These are phyloP conservation scores for Erythrobasidium yunnanense DNA, from an alignment of 768 basidiomycete genomes.

Conservation along the genomic window DNA sequence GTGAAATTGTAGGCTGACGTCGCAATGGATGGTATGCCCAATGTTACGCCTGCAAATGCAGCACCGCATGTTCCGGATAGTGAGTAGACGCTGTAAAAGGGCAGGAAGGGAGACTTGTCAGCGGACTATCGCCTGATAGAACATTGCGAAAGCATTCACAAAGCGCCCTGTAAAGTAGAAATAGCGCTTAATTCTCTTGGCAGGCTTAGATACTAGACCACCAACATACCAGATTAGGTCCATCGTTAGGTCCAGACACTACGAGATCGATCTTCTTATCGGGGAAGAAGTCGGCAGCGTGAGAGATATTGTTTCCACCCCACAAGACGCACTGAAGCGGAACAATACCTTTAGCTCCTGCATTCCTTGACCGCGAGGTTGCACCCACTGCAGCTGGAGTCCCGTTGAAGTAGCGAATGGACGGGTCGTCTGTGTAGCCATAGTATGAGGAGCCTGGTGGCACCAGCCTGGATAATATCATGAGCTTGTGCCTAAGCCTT, in stretches of 20 bases:
- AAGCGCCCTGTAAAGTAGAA: too few relatives aligned
- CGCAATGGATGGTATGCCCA: conserved; percentile 20
- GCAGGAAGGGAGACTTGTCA: neutral
- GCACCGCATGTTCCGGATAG: conserved; percentile 13
- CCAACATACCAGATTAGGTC: conserved; percentile 5
- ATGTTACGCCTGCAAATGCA: conserved; percentile 2
- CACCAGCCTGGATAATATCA: neutral
- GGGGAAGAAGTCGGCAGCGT: neutral
- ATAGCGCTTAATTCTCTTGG: too few relatives aligned
- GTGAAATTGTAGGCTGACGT: conserved; percentile 23
- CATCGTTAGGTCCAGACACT: conserved; percentile 24
- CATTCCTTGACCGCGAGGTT: too few relatives aligned
- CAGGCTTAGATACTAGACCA: too few relatives aligned
- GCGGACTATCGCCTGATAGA: too few relatives aligned
- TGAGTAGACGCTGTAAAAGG: neutral
- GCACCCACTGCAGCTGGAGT: too few relatives aligned
- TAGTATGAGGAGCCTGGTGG: neutral
- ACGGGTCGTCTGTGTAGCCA: conserved; percentile 18
- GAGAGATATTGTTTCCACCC: neutral
- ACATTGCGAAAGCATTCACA: too few relatives aligned
- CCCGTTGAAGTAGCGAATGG: conserved; percentile 21
- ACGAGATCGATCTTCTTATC: conserved; percentile 21
- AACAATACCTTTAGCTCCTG: too few relatives aligned
- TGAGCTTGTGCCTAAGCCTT: too few relatives aligned
- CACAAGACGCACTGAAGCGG: too few relatives aligned